phyloP scores from a whole-genome alignment of 1,284 basidiomycete species.

The Puccinia hordei region DNA sequence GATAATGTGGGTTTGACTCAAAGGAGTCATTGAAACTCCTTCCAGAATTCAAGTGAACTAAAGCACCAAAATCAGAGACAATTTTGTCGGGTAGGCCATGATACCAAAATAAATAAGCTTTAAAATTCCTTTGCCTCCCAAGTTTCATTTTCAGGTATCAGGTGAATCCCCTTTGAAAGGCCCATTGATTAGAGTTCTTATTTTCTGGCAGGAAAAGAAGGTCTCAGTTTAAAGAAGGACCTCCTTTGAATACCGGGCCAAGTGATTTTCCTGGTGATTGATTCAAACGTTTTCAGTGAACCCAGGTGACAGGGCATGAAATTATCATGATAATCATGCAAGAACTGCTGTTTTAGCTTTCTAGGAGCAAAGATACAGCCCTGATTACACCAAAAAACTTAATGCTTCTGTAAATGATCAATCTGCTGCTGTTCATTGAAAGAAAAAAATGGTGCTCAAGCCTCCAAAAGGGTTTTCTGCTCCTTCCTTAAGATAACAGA shows the following conservation, averaged over 20 bases:
- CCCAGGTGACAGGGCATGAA: too few relatives aligned
- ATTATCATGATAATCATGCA: too few relatives aligned
- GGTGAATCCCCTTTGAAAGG: too few relatives aligned
- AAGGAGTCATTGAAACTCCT: neutral
- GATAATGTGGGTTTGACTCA: slow-evolving; percentile 22
- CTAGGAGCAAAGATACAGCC: too few relatives aligned
- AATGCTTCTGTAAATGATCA: neutral
- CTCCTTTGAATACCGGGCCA: too few relatives aligned
- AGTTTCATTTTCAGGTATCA: too few relatives aligned
- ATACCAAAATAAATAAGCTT: slow-evolving; percentile 26
- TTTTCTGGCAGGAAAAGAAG: too few relatives aligned
- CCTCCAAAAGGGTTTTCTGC: neutral
- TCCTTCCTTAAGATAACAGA: neutral
- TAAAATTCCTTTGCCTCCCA: slow-evolving; percentile 6
- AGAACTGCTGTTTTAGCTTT: too few relatives aligned
- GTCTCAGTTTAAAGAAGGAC: too few relatives aligned
- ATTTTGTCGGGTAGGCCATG: slow-evolving; percentile 16
- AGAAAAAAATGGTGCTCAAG: neutral
- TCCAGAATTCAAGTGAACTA: neutral
- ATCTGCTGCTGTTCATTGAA: neutral
- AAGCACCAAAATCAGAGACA: neutral
- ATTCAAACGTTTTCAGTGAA: too few relatives aligned
- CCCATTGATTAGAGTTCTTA: too few relatives aligned
- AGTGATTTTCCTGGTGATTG: too few relatives aligned
- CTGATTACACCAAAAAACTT: neutral